phyloP scores from a whole-genome alignment of 2,329 filamentous ascomycete species.

The Parascedosporium putredinis region DNA sequence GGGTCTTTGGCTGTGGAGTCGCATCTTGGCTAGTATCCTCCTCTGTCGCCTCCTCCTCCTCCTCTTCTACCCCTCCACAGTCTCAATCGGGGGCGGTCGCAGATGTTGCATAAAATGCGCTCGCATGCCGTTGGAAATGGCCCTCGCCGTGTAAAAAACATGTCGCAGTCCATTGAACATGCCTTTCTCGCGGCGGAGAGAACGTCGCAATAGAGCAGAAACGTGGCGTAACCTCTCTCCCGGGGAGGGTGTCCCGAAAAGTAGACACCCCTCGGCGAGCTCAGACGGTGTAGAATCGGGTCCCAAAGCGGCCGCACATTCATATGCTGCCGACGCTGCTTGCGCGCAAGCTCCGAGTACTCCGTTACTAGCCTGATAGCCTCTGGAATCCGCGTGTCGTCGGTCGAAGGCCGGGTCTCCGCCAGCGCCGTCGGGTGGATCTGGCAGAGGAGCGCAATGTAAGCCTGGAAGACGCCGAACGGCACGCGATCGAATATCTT shows the following conservation, averaged over 20 bases:
- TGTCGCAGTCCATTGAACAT: background rate
- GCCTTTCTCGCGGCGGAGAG: background rate
- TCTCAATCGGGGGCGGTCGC: background rate
- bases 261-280: background rate
- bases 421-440: conserved; percentile 1
- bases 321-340: background rate
- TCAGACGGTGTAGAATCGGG: conserved; percentile 1
- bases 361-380: conserved; percentile 9
- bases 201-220: conserved; percentile 1
- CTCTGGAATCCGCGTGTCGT: conserved; percentile 4
- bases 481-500: conserved; percentile 6
- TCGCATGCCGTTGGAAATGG: background rate
- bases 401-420: conserved; percentile 1
- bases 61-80: background rate
- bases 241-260: background rate
- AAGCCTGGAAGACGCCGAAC: conserved; percentile 10
- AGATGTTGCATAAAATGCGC: background rate
- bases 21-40: background rate
- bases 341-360: background rate
- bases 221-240: background rate
- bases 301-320: conserved; percentile 3
- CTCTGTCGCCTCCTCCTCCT: background rate
- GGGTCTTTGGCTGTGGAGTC: background rate
- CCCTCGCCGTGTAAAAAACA: conserved; percentile 5
- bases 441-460: conserved; percentile 10